Evolutionary conservation across 1,284 basidiomycete genomes (phyloP).

Genomic region (Puccinia polysora): DNA sequence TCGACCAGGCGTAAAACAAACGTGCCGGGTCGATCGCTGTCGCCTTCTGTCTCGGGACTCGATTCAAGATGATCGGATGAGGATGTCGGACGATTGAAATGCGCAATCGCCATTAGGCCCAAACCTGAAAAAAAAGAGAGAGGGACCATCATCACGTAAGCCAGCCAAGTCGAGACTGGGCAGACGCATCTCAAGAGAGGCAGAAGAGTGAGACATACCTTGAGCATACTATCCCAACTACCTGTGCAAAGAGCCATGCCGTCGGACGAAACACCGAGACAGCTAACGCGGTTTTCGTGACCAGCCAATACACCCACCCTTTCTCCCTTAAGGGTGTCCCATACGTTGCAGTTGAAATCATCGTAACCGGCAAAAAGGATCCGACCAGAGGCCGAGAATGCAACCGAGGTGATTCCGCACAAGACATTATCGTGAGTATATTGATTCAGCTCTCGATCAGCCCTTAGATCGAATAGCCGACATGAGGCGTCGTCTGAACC

Average conservation of each 20-base stretch:
- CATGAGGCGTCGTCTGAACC: conserved; percentile 98
- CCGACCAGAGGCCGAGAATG: conserved; percentile 92
- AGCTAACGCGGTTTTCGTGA: conserved; percentile 95
- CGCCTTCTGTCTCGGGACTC: too few relatives aligned
- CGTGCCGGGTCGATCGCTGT: too few relatives aligned
- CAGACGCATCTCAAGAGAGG: too few relatives aligned
- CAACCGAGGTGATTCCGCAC: conserved; percentile 96
- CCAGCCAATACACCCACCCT: conserved; percentile 92
- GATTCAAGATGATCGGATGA: too few relatives aligned
- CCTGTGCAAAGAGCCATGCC: conserved; percentile 98
- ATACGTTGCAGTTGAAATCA: conserved; percentile 99
- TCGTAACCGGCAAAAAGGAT: conserved; percentile 98
- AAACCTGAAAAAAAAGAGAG: too few relatives aligned
- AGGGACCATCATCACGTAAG: too few relatives aligned
- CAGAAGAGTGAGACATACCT: too few relatives aligned
- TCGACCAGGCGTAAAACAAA: too few relatives aligned
- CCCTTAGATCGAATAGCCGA: conserved; percentile 93
- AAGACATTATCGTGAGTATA: conserved; percentile 98
- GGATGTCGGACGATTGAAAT: too few relatives aligned
- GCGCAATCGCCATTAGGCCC: too few relatives aligned
- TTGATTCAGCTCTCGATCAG: conserved; percentile 89
- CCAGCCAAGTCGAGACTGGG: too few relatives aligned
- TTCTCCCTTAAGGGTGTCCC: conserved; percentile 98
- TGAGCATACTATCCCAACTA: conserved; percentile 92
- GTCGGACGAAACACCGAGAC: conserved; percentile 88